These are phyloP conservation scores for Thuidium tamariscinum DNA, from an alignment of 225 moss, liverwort and hornwort species.

Conservation along the genomic window DNA sequence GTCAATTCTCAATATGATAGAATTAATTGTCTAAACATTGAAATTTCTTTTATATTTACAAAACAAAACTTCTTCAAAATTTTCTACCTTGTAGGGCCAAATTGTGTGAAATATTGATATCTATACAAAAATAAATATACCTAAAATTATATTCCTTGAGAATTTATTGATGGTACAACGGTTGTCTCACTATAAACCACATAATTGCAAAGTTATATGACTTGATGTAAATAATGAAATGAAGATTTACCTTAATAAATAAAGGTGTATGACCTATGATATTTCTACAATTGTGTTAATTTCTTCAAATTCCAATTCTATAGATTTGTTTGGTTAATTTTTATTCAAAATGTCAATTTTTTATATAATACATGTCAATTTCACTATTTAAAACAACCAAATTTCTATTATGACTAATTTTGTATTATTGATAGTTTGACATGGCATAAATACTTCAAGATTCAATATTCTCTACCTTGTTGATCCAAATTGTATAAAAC, in stretches of 20 bases:
- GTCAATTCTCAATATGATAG: neutral
- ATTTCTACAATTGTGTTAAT: neutral
- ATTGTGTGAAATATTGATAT: neutral
- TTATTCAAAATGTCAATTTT: neutral
- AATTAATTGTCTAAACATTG: neutral
- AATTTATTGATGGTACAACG: neutral
- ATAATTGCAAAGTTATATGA: neutral
- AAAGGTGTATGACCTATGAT: too few species aligned
- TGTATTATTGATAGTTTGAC: neutral
- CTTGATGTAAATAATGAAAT: neutral
- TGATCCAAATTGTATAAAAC: neutral
- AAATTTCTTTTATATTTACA: neutral
- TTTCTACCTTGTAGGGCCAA: neutral
- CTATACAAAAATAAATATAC: neutral
- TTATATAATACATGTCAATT: fast-evolving
- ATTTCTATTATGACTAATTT: neutral
- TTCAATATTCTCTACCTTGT: neutral
- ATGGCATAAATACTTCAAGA: too few species aligned
- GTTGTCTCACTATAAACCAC: fast-evolving
- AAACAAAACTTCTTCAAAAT: neutral
- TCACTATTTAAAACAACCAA: neutral
- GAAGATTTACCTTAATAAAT: neutral
- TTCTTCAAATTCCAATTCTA: neutral
- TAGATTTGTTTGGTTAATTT: neutral
- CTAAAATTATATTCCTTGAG: too few species aligned